Base-by-base conservation (phyloP, 306 rosid genomes). In the Fagus sylvatica region DNA sequence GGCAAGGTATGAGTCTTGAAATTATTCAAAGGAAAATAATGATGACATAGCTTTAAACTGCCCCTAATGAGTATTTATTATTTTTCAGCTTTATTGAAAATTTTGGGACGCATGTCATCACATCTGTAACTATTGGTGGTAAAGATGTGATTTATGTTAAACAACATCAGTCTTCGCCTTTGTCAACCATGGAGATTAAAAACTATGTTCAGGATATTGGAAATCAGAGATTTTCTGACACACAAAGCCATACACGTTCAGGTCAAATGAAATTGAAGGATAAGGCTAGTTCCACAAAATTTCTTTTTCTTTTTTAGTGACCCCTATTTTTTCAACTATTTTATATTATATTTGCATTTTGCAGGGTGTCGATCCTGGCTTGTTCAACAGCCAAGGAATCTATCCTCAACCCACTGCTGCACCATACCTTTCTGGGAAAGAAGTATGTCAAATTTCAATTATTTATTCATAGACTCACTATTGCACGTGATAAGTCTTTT, bases 111-210 rank as follows among this genome's bases (percentile, higher is more conserved):
- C 97, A 93, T 83, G 86, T 93, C 8, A 90, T 93, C 69, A 85
- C 88, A 42, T 93, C 98, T 37, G 78, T 93, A 79, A 93, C 98
- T 22, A 91, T 93, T 77, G 97, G 98, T 32, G 97, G 98, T 61
- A 90, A 93, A 84, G 98, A 93, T 86, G 89, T 91, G 67, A 89
- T 93, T 74, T 93, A 85, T 69, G 90, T 91, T 42, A 93, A 90
- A 85, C 98, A 93, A 79, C 97, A 89, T 85, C 85, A 83, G 57
- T 77, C 89, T 70, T 93, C 98, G 43, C 87, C 95, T 37, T 77
- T 93, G 75, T 85, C 97, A 64, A 91, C 85, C 70, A 81, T 71
- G 84, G 97, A 93, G 89, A 85, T 93, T 22, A 93, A 93, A 72
- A 93, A 84, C 74, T 93, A 93, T 76, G 84, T 80, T 80, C 90